phyloP scores from a whole-genome alignment of 768 basidiomycete genomes.

The Lepiota venenata region DNA sequence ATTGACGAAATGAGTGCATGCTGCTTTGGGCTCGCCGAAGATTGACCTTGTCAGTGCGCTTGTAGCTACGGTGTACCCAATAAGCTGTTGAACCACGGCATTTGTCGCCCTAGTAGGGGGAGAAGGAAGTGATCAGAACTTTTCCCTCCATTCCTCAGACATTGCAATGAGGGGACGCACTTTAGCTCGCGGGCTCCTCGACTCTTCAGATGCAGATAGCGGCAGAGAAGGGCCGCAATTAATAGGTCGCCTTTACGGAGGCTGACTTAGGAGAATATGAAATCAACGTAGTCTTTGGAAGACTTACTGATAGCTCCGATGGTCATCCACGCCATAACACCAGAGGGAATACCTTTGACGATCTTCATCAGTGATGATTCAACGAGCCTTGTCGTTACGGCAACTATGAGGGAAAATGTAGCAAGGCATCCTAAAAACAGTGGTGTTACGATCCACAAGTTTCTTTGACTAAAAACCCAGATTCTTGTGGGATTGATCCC shows the following conservation, averaged over 20 bases:
- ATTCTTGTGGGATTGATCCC: conserved; percentile 4
- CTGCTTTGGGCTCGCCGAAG: neutral
- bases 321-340: no score
- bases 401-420: conserved; percentile 7
- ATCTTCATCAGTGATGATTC: neutral
- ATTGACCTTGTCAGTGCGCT: conserved; percentile 14
- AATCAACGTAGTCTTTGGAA: neutral
- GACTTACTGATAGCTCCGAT: neutral
- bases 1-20: neutral
- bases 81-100: conserved; percentile 7
- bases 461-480: conserved; percentile 14
- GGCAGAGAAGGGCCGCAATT: conserved; percentile 13
- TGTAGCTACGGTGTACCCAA: conserved; percentile 15
- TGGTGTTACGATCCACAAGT: neutral
- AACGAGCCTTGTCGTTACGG: neutral
- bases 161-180: neutral
- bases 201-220: conserved; percentile 11
- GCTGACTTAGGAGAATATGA: neutral
- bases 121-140: neutral
- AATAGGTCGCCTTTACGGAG: conserved; percentile 9
- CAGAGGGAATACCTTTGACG: neutral
- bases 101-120: conserved; percentile 2
- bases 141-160: neutral
- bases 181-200: neutral
- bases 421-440: conserved; percentile 6